Conservation (phyloP, 345 rosid species). For the Physaria fendleri region DNA sequence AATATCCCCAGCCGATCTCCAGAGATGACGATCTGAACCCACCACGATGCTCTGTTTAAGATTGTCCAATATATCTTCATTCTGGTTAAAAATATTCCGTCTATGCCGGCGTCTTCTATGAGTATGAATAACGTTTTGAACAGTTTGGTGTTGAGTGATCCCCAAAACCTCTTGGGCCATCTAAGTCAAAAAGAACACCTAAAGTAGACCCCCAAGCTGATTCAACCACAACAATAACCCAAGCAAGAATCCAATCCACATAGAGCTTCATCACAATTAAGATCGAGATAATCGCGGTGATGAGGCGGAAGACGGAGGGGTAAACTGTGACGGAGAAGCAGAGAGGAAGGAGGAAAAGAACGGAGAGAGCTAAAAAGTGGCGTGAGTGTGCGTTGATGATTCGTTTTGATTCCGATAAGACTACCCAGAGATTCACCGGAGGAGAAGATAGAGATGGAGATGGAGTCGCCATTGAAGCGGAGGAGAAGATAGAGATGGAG, state of each 20-base stretch:
- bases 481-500: too few species aligned
- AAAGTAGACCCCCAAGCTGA: conserved; percentile 61
- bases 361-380: conserved; percentile 84
- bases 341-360: conserved; percentile 68
- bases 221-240: conserved; percentile 57
- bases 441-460: conserved; percentile 18
- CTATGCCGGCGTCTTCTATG: too few species aligned
- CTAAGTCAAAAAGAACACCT: too few species aligned
- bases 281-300: conserved; percentile 20
- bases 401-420: conserved; percentile 52
- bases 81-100: too few species aligned
- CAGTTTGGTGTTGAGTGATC: too few species aligned
- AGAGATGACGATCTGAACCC: too few species aligned
- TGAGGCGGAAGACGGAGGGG: conserved; percentile 45
- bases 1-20: too few species aligned
- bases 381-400: conserved; percentile 74
- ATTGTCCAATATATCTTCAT: too few species aligned
- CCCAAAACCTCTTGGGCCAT: too few species aligned
- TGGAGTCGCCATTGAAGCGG: conserved; percentile 23
- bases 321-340: conserved; percentile 48
- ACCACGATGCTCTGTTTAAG: too few species aligned
- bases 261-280: conserved; percentile 28
- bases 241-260: conserved; percentile 45
- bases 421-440: conserved; percentile 29
- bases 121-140: too few species aligned